phyloP scores from a whole-genome alignment of 2,329 filamentous ascomycete genomes.

The Clonostachys byssicola region DNA sequence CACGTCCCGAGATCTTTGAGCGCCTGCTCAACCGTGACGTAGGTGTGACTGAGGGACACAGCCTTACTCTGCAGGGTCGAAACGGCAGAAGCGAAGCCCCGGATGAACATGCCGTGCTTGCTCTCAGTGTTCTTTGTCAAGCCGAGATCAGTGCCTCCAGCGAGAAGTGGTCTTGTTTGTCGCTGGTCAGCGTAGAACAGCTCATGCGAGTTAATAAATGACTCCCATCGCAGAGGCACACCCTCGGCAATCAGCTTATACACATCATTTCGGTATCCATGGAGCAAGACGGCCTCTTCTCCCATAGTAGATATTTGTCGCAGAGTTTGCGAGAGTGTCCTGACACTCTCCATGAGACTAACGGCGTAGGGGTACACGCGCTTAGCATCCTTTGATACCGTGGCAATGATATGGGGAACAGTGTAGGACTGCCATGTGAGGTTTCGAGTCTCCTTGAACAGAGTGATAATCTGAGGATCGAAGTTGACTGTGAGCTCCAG shows the following conservation, averaged over 20 bases:
- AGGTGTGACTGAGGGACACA: conserved; percentile 70
- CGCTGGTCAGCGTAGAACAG: conserved; percentile 58
- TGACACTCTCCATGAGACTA: conserved; percentile 97
- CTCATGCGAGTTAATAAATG: conserved; percentile 95
- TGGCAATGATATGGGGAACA: conserved; percentile 91
- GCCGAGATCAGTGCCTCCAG: conserved; percentile 31
- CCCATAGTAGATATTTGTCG: conserved; percentile 81
- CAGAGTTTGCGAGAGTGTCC: conserved; percentile 84
- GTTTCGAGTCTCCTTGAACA: conserved; percentile 98
- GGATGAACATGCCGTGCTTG: conserved; percentile 94
- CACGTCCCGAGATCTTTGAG: conserved; percentile 81
- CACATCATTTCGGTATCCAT: conserved; percentile 88
- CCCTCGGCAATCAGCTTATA: conserved; percentile 82
- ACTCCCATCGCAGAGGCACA: conserved; percentile 90
- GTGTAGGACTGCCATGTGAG: conserved; percentile 92
- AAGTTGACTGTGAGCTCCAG: conserved; percentile 94
- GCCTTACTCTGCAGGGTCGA: conserved; percentile 88
- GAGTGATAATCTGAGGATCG: conserved; percentile 90
- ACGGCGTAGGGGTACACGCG: conserved; percentile 97
- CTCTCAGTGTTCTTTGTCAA: conserved; percentile 64
- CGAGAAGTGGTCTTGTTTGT: conserved; percentile 38
- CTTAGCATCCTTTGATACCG: conserved; percentile 97
- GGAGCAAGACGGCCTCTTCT: conserved; percentile 81
- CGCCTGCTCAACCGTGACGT: conserved; percentile 77
- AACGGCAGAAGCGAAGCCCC: conserved; percentile 84